These are phyloP conservation scores for Nepenthes alata DNA, from an alignment of 179 eudicot species.

Conservation along the genomic window DNA sequence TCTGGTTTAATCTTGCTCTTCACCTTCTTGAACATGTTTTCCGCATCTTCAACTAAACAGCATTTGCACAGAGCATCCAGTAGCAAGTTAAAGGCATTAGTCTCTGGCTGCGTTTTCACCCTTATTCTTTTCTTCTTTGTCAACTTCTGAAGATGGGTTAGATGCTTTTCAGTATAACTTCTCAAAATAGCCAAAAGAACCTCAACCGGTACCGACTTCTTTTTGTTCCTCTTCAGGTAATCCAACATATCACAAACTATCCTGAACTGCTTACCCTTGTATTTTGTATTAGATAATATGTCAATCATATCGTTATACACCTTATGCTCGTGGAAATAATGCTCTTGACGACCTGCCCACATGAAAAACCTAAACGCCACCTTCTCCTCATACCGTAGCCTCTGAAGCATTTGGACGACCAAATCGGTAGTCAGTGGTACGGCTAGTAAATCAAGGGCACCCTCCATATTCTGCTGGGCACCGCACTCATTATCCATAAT, in stretches of 20 bases:
- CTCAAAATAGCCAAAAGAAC: slow-evolving; percentile 48
- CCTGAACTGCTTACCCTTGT: slow-evolving; percentile 56
- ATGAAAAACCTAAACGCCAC: slow-evolving; percentile 80
- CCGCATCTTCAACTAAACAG: slow-evolving; percentile 60
- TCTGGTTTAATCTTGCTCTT: slow-evolving; percentile 45
- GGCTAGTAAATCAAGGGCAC: slow-evolving; percentile 30
- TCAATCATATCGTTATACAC: slow-evolving; percentile 78
- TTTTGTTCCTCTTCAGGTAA: slow-evolving; percentile 70
- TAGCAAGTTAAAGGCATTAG: slow-evolving; percentile 66
- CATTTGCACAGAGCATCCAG: slow-evolving; percentile 91
- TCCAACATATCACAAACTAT: slow-evolving; percentile 75
- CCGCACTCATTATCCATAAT: slow-evolving; percentile 20
- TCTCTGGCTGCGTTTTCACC: slow-evolving; percentile 60
- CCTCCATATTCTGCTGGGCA: slow-evolving; percentile 34
- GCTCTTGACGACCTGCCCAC: slow-evolving; percentile 66
- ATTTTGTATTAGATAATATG: slow-evolving; percentile 67
- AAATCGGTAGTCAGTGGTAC: slow-evolving; percentile 38
- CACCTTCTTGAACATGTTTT: slow-evolving; percentile 44
- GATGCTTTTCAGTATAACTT: slow-evolving; percentile 59
- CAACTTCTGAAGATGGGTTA: slow-evolving; percentile 59
- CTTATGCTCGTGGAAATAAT: slow-evolving; percentile 48
- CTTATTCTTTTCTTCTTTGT: slow-evolving; percentile 64
- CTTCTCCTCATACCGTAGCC: slow-evolving; percentile 62
- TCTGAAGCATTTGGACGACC: slow-evolving; percentile 45
- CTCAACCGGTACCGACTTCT: slow-evolving; percentile 54